Evolutionary conservation across 805 yeast species (phyloP), one percentile per base, ranked within the genome.

Genomic region (Clavispora phyllophila): DNA sequence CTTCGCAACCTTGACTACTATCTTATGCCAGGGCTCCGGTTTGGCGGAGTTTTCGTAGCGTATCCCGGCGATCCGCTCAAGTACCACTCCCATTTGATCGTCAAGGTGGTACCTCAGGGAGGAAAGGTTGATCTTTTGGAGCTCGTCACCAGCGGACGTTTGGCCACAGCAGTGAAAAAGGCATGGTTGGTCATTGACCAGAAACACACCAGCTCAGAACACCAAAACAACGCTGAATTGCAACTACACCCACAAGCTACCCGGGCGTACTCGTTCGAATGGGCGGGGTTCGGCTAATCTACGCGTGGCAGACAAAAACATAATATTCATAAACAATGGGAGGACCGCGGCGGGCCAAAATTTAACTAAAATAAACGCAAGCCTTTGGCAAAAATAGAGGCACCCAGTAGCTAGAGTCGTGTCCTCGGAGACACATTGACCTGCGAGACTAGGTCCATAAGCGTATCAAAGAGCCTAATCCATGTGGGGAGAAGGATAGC

Each of bases 51-150:
- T 42, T 89, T 79, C 55, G 77, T 93, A 44, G 89, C 90, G 2
- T 91, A 91, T 50, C 98, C 97, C 0, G 98, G 97, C 1, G 99
- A 91, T 58, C 96, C 98, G 7, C 66, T 91, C 41, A 63, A 93
- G 37, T 93, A 79, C 56, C 99, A 91, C 63, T 85, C 97, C 2
- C 96, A 91, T 61, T 70, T 81, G 49, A 82, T 87, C 5, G 84
- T 87, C 2, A 76, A 77, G 37, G 48, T 43, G 17, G 33, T 47
- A 20, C 70, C 81, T 0, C 64, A 61, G 20, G 67, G 70, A 15
- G 64, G 43, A 14, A 24, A 19, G 9, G 72, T 84, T 19, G 76
- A 76, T 2, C 55, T 88, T 31, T 55, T 76, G 33, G 78, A 78
- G 33, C 59, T 90, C 13, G 79, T 88, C 0, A 82, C 83, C 28